Evolutionary conservation across 2,329 filamentous ascomycete species (phyloP).

Genomic region (Fonsecaea erecta): DNA sequence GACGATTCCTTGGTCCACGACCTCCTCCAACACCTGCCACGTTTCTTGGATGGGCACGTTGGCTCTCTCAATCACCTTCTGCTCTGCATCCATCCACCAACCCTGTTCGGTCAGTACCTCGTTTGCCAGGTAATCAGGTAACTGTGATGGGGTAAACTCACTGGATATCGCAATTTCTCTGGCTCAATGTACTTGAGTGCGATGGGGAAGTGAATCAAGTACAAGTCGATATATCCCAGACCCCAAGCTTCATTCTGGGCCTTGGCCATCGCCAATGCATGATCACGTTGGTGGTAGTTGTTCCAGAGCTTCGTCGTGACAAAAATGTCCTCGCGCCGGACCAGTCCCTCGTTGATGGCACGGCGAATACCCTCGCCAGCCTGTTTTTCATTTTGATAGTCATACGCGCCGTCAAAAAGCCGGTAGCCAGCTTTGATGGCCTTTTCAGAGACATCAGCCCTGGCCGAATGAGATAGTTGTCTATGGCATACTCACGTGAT

Average conservation of each 20-base stretch:
- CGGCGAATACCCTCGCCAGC: too few species aligned
- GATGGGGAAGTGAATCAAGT: slow-evolving; percentile 87
- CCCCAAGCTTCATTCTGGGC: slow-evolving; percentile 82
- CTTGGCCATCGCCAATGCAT: slow-evolving; percentile 74
- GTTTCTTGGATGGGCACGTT: slow-evolving; percentile 79
- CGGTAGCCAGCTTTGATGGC: too few species aligned
- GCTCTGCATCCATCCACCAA: slow-evolving; percentile 69
- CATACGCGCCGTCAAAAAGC: too few species aligned
- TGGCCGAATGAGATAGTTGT: neutral
- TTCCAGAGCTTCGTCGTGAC: too few species aligned
- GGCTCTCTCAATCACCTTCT: slow-evolving; percentile 64
- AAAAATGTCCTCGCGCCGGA: too few species aligned
- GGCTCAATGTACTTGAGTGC: slow-evolving; percentile 85
- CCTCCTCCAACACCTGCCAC: slow-evolving; percentile 77
- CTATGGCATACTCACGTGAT: slow-evolving; percentile 60
- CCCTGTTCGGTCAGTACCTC: slow-evolving; percentile 45
- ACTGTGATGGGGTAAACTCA: neutral
- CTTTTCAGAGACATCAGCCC: slow-evolving; percentile 12
- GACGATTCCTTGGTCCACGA: slow-evolving; percentile 71
- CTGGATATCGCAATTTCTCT: slow-evolving; percentile 73
- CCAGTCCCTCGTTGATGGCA: too few species aligned
- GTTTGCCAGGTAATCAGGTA: neutral
- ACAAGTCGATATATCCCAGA: slow-evolving; percentile 88
- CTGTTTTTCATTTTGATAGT: too few species aligned
- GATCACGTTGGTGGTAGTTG: slow-evolving; percentile 61